These are phyloP conservation scores for Ascosphaera aggregata DNA, from an alignment of 2,329 filamentous ascomycete species.

Conservation along the genomic window DNA sequence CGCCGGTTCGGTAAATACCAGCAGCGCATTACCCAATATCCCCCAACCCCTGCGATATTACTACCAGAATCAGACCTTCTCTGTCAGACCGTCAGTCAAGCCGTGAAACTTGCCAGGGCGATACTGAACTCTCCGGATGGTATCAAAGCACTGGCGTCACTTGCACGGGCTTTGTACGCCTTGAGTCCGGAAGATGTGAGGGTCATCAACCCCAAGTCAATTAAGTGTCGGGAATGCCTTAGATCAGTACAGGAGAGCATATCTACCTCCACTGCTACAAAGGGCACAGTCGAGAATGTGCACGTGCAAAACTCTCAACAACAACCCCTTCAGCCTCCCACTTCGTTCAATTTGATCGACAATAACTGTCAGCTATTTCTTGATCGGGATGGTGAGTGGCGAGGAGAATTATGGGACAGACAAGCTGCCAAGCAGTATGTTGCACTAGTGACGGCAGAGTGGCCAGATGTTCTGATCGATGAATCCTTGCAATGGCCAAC, in stretches of 20 bases:
- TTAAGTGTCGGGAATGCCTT: background rate
- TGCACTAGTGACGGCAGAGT: background rate
- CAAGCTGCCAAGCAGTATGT: background rate
- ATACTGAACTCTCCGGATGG: background rate
- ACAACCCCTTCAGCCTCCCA: background rate
- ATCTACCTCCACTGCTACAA: background rate
- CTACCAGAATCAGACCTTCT: background rate
- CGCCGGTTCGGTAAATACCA: background rate
- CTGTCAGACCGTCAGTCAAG: background rate
- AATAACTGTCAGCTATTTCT: background rate
- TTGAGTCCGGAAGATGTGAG: background rate
- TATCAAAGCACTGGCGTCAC: background rate
- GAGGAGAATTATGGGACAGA: background rate
- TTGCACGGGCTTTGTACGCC: background rate
- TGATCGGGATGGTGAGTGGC: background rate
- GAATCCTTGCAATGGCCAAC: background rate
- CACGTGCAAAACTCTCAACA: background rate
- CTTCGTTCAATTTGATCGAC: background rate
- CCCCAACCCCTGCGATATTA: background rate
- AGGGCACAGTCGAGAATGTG: background rate
- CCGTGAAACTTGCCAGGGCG: background rate
- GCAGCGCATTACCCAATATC: background rate
- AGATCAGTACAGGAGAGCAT: background rate
- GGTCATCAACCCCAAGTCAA: background rate
- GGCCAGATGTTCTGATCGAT: background rate